Percentiles rank a stretch among this genome's conserved stretches.
phyloP scores from a whole-genome alignment of 352 stramenopile species.

The Pythium pyrilobum region DNA sequence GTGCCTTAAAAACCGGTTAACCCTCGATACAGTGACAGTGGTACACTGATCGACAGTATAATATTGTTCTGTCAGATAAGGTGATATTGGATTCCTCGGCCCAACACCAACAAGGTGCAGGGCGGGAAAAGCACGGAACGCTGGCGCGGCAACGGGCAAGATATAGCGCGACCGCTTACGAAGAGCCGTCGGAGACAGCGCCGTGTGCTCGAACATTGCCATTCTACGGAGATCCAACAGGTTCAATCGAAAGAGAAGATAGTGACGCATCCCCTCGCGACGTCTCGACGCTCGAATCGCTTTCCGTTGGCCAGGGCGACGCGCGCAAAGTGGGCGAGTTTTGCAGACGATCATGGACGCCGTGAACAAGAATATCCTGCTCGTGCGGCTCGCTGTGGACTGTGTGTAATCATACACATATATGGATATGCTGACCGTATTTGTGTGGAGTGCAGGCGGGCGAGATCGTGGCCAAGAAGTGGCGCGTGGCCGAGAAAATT shows the following conservation, averaged over 20 bases:
- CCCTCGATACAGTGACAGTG: constrained; percentile 12
- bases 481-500: constrained; percentile 87
- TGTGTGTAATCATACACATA: not conserved
- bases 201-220: not conserved
- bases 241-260: not conserved
- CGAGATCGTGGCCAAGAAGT: constrained; percentile 77
- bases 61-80: constrained; percentile 4
- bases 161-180: not conserved
- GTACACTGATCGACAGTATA: not conserved
- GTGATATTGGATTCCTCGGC: constrained; percentile 2
- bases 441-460: constrained; percentile 38
- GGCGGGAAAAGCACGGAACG: not conserved
- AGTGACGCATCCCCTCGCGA: not conserved
- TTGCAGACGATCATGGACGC: constrained; percentile 31
- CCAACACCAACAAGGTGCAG: not conserved
- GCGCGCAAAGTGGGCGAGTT: not conserved
- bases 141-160: not conserved
- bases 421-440: not conserved
- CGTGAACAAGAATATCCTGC: constrained; percentile 81
- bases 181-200: not conserved
- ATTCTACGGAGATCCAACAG: not conserved
- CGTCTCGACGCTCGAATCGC: not conserved
- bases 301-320: not conserved
- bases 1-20: constrained; percentile 1
- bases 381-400: constrained; percentile 32